These are phyloP conservation scores for Fusarium ambrosium DNA, from an alignment of 2,329 filamentous ascomycete species.

Conservation along the genomic window DNA sequence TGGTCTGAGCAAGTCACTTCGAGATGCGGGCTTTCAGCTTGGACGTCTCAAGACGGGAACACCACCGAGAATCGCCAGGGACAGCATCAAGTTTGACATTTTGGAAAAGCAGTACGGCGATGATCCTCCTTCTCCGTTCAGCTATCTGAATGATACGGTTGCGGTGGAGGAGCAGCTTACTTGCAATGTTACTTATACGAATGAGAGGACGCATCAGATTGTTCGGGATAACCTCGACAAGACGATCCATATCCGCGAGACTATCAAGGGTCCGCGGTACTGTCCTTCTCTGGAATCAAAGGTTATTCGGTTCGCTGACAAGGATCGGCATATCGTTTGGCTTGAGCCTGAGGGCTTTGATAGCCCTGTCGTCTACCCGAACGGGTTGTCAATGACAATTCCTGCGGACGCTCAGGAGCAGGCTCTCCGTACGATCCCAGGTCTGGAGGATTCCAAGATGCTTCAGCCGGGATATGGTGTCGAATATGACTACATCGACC, in stretches of 20 bases:
- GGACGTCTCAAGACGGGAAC: constrained; percentile 96
- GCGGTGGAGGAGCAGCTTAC: constrained; percentile 83
- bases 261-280: constrained; percentile 92
- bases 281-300: constrained; percentile 97
- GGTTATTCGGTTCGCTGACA: constrained; percentile 87
- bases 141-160: constrained; percentile 85
- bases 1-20: constrained; percentile 90
- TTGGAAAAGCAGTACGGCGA: constrained; percentile 85
- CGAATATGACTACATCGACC: constrained; percentile 98
- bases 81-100: constrained; percentile 82
- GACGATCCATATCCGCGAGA: constrained; percentile 95
- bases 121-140: constrained; percentile 89
- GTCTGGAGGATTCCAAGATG: constrained; percentile 91
- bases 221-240: constrained; percentile 93
- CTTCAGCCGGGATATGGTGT: constrained; percentile 96
- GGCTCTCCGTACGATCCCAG: constrained; percentile 87
- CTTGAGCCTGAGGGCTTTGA: constrained; percentile 96
- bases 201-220: constrained; percentile 83
- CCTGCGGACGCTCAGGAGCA: constrained; percentile 88
- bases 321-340: constrained; percentile 90
- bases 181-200: constrained; percentile 92
- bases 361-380: constrained; percentile 92
- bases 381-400: constrained; percentile 97
- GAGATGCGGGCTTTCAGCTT: constrained; percentile 88
- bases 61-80: constrained; percentile 85